Conservation (phyloP, 306 rosid species). For the Heteromeles arbutifolia region DNA sequence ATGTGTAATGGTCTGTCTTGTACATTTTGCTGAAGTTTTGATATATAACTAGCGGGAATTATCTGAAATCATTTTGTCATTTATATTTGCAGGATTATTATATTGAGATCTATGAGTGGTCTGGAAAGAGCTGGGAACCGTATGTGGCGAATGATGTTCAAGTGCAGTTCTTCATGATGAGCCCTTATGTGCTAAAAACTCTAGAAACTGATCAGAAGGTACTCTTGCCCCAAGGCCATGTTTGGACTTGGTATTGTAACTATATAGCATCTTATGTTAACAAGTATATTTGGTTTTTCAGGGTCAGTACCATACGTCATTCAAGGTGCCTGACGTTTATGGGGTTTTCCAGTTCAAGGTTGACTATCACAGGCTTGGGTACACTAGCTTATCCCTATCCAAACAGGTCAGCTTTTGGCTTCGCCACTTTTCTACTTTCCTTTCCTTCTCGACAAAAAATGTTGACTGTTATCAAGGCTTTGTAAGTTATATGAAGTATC, state of each 20-base stretch:
- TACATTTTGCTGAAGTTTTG: not conserved
- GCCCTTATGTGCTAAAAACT: not conserved
- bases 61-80: not conserved
- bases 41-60: not conserved
- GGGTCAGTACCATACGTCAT: not conserved
- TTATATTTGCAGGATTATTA: not conserved
- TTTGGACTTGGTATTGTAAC: not conserved
- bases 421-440: not conserved
- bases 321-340: not conserved
- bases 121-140: not conserved
- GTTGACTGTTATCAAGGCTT: not conserved
- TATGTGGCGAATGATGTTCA: not conserved
- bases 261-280: not conserved
- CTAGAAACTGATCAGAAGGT: not conserved
- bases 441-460: not conserved
- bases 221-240: not conserved
- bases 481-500: not conserved
- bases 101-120: not conserved
- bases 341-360: not conserved
- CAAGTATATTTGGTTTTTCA: not conserved
- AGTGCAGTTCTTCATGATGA: not conserved
- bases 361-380: not conserved
- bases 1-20: too few relatives aligned
- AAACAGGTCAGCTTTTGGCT: not conserved
- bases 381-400: not conserved